Conservation (phyloP, 2,329 filamentous ascomycete genomes). For the Venturia oleaginea region DNA sequence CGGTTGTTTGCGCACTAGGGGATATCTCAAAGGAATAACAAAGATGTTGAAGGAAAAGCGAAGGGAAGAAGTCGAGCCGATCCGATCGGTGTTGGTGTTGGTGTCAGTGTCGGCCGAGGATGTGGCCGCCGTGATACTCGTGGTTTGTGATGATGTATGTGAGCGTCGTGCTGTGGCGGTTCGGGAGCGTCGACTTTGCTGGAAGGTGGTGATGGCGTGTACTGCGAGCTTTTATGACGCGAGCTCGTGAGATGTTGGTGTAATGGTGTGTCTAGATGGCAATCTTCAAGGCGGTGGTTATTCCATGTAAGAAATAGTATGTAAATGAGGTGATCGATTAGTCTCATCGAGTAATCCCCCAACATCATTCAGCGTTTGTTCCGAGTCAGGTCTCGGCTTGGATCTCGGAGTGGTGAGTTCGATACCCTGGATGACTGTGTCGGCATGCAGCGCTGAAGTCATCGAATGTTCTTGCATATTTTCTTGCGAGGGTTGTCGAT, state of each 20-base stretch:
- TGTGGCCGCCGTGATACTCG: background rate
- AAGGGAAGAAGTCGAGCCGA: background rate
- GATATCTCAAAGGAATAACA: background rate
- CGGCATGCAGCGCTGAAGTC: background rate
- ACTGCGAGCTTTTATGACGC: background rate
- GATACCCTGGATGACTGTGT: background rate
- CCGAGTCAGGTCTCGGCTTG: constrained; percentile 6
- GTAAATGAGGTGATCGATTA: background rate
- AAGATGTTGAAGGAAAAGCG: background rate
- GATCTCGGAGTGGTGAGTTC: background rate
- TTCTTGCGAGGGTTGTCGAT: background rate
- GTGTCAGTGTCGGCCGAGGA: background rate
- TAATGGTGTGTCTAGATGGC: background rate
- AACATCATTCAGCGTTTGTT: constrained; percentile 12
- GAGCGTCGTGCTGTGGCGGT: no score
- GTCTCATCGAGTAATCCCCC: constrained; percentile 8
- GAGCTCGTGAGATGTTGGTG: background rate
- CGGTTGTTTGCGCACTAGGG: background rate
- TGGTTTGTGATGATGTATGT: background rate
- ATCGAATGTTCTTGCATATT: background rate
- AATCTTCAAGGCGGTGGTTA: background rate
- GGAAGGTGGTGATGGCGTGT: background rate
- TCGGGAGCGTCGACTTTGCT: background rate
- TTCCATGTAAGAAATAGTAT: background rate
- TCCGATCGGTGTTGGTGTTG: background rate